Evolutionary conservation across 139 green algal genomes (phyloP).

Genomic region (Chlorella sp.): DNA sequence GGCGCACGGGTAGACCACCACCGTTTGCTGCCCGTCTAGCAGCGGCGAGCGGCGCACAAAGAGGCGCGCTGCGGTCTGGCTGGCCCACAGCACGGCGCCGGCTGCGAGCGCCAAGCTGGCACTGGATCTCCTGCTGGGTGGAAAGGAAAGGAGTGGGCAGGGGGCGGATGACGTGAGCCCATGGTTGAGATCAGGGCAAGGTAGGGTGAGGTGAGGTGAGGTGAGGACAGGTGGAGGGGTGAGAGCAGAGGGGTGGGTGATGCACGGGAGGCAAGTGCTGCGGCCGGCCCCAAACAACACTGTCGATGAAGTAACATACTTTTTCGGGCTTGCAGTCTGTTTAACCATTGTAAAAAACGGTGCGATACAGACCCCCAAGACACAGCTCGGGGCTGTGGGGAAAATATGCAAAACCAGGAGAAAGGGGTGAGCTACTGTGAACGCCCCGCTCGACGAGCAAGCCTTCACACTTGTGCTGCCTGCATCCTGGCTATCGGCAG

Average conservation of each 20-base stretch:
- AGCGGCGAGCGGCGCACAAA: slow-evolving; percentile 67
- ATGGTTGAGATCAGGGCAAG: neutral
- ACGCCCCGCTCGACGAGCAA: too few relatives aligned
- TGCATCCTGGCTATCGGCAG: too few relatives aligned
- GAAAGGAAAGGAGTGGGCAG: neutral
- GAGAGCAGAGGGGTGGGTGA: neutral
- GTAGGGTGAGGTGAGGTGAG: neutral
- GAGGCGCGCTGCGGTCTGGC: slow-evolving; percentile 69
- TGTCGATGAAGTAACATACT: too few relatives aligned
- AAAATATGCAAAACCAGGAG: too few relatives aligned
- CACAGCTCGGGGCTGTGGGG: too few relatives aligned
- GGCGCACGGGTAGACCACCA: slow-evolving; percentile 86
- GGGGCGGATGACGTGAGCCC: neutral
- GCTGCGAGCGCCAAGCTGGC: slow-evolving; percentile 45
- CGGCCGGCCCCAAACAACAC: neutral
- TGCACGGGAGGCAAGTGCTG: too few relatives aligned
- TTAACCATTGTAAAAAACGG: too few relatives aligned
- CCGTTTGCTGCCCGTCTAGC: slow-evolving; percentile 65
- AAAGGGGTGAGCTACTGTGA: too few relatives aligned
- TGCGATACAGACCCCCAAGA: too few relatives aligned
- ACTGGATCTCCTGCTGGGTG: slow-evolving; percentile 28
- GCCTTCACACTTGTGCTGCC: too few relatives aligned
- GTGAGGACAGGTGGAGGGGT: too few relatives aligned
- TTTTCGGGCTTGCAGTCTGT: too few relatives aligned
- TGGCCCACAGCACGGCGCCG: slow-evolving; percentile 77